Conservation (phyloP, 2,329 filamentous ascomycete species). For the Aspergillus amoenus region DNA sequence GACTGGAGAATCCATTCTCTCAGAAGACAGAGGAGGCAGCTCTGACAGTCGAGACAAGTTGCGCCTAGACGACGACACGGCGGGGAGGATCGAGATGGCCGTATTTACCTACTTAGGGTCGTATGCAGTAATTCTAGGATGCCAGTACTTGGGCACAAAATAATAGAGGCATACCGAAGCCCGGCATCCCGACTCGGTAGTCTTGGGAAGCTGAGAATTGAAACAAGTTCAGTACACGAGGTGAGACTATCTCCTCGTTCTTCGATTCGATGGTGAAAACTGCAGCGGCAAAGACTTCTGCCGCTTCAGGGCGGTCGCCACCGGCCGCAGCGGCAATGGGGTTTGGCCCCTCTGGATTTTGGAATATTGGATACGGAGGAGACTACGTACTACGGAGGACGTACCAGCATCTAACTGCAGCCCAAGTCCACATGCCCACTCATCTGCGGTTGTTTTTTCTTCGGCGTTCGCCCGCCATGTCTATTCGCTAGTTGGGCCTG, state of each 20-base stretch:
- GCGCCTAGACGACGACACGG: not conserved
- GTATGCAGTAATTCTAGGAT: no score
- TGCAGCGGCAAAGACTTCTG: conserved; percentile 1
- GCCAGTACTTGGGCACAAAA: not conserved
- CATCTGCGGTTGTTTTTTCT: conserved; percentile 2
- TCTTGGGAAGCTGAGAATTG: not conserved
- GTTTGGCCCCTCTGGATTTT: not conserved
- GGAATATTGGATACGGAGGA: no score
- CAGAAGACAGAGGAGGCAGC: no score
- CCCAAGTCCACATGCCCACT: not conserved
- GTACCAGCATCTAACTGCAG: no score
- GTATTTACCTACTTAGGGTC: no score
- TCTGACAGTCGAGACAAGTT: no score
- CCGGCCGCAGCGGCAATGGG: not conserved
- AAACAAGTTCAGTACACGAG: no score
- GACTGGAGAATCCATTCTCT: not conserved
- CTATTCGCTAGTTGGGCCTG: not conserved
- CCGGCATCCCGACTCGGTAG: conserved; percentile 18
- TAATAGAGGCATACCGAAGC: not conserved
- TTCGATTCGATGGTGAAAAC: no score
- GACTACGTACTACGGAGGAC: no score
- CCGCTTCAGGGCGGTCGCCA: conserved; percentile 2
- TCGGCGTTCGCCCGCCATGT: not conserved
- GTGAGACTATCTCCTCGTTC: no score
- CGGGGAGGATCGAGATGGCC: not conserved